Conservation (phyloP, 2,329 filamentous ascomycete genomes). For the Ceratocystis destructans region DNA sequence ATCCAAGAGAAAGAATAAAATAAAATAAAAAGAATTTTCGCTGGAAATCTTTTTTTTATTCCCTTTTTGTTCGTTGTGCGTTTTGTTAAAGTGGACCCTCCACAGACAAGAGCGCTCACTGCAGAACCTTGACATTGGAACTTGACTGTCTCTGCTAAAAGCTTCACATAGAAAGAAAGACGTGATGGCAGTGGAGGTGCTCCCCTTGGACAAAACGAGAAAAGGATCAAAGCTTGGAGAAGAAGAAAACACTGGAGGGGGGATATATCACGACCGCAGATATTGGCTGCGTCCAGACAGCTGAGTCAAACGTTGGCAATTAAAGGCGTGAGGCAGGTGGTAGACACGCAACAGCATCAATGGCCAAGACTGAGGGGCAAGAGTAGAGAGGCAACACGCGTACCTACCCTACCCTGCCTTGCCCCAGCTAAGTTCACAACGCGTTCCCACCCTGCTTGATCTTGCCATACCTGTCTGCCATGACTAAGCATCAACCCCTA, state of each 20-base stretch:
- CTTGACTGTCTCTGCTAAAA: too few relatives aligned
- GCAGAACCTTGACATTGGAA: too few relatives aligned
- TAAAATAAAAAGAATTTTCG: slow-evolving; percentile 6
- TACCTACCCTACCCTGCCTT: neutral
- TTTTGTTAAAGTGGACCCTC: neutral
- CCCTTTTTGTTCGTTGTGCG: neutral
- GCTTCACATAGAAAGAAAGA: too few relatives aligned
- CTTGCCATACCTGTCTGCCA: neutral
- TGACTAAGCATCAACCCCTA: neutral
- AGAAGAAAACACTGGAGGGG: neutral
- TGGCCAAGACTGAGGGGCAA: neutral
- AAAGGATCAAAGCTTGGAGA: too few relatives aligned
- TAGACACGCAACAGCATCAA: neutral
- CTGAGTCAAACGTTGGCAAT: neutral
- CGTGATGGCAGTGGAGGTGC: too few relatives aligned
- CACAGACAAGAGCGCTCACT: too few relatives aligned
- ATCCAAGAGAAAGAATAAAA: neutral
- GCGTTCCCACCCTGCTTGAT: neutral
- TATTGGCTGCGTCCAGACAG: too few relatives aligned
- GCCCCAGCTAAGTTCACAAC: neutral
- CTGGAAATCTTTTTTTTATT: neutral
- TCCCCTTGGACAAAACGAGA: too few relatives aligned
- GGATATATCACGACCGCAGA: neutral
- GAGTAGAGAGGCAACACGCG: neutral
- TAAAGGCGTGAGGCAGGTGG: neutral